Evolutionary conservation across 768 basidiomycete genomes (phyloP), one percentile per base, ranked within the genome.

Genomic region (Serendipita sp.): DNA sequence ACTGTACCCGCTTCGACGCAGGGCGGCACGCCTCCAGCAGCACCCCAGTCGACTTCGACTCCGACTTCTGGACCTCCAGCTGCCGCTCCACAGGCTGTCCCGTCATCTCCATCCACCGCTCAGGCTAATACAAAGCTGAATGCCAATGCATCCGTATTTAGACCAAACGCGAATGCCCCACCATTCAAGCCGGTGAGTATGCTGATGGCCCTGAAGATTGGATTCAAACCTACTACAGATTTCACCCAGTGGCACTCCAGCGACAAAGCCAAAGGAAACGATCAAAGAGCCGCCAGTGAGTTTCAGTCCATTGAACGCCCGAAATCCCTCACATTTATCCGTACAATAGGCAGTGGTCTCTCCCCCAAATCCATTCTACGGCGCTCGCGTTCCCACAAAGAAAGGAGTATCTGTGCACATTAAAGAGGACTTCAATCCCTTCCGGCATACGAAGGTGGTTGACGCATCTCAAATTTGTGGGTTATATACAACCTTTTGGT

Each of bases 341-440:
- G 16, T 51, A 8, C n/a, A 41, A 18, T 51, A 51, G 48, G 44
- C 63, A 38, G 66, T 68, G 13, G 46, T 66, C 30, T 74, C 80
- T 8, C 83, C 85, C 37, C 64, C 67, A 15, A 90, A 96, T 71
- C 86, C 91, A 16, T 98, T 97, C 86, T 98, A 96, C 71, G 89
- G 92, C 35, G 78, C 83, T 35, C 86, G 87, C 41, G 73, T 78
- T 18, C 70, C 73, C 28, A 81, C 85, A 73, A 92, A 92, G 80
- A 89, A 88, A 76, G 81, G 79, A 64, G 71, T 80, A 2, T 79
- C 83, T 28, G 86, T 94, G 41, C 87, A 91, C 72, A 82, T 95
- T 74, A 91, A 95, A 76, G 92, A 96, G 69, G 95, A 97, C 72
- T 99, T 99, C 73, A 96, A 94, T 73, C 93, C 95, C 15, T 96